Conservation (phyloP, 2,329 filamentous ascomycete species). For the Aspergillus sp. region DNA sequence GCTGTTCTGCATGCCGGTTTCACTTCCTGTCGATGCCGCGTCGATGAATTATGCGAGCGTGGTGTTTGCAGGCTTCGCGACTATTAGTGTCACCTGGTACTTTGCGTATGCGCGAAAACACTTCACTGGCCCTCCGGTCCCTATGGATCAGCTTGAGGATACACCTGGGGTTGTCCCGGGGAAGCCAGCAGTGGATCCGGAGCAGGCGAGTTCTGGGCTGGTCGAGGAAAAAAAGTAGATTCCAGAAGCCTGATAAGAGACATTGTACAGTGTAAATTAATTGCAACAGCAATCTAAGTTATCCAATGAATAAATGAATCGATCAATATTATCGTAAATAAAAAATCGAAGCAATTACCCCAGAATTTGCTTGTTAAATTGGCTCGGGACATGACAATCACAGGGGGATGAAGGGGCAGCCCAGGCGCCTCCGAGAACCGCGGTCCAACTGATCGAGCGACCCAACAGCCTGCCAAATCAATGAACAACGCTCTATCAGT, state of each 20-base stretch:
- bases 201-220: constrained; percentile 26
- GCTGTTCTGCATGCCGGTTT: constrained; percentile 74
- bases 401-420: constrained; percentile 17
- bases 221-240: constrained; percentile 10
- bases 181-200: constrained; percentile 30
- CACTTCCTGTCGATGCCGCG: constrained; percentile 55
- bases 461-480: constrained; percentile 8
- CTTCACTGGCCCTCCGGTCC: constrained; percentile 59
- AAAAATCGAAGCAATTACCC: background rate
- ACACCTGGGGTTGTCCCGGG: constrained; percentile 33
- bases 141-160: constrained; percentile 27
- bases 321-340: background rate
- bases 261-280: background rate
- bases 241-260: background rate
- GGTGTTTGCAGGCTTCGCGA: constrained; percentile 63
- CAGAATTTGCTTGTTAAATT: background rate
- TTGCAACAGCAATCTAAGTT: background rate
- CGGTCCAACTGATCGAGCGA: constrained; percentile 24
- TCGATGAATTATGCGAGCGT: constrained; percentile 68
- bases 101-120: constrained; percentile 62
- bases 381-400: constrained; percentile 20
- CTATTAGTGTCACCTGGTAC: constrained; percentile 64
- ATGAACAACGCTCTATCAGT: constrained; percentile 2
- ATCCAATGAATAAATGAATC: background rate
- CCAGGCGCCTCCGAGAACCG: constrained; percentile 30